Conservation (phyloP, 108 stramenopile genomes). For the Skeletonema costatum region DNA sequence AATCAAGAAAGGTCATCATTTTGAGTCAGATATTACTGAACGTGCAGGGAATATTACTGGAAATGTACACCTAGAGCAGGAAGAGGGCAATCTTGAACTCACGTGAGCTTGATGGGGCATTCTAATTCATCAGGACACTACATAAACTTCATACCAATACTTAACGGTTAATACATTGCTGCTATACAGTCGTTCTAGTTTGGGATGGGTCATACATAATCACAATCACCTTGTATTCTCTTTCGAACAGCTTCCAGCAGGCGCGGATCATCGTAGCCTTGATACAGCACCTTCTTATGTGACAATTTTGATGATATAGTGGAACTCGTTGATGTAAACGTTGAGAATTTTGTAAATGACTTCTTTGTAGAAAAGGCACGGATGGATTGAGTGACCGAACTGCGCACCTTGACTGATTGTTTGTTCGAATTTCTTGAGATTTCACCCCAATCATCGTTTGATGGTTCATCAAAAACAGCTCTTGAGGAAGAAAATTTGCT, state of each 20-base stretch:
- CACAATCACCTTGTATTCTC: background rate
- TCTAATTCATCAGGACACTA: background rate
- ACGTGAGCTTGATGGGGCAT: background rate
- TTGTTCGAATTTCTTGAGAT: background rate
- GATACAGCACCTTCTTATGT: background rate
- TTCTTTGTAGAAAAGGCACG: constrained; percentile 14
- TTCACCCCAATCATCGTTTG: background rate
- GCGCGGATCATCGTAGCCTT: background rate
- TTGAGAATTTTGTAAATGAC: constrained; percentile 11
- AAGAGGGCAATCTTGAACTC: background rate
- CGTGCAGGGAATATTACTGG: background rate
- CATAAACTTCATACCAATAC: background rate
- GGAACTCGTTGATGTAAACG: constrained; percentile 1
- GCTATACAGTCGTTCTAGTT: background rate
- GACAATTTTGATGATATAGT: background rate
- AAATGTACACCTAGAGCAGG: background rate
- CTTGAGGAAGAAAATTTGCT: background rate
- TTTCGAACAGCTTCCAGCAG: background rate
- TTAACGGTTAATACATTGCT: background rate
- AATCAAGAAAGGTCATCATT: background rate
- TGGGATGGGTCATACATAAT: too few relatives aligned
- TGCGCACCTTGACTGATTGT: background rate
- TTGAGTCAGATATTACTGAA: background rate
- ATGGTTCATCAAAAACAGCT: background rate
- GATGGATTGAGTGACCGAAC: constrained; percentile 5